Evolutionary conservation across 768 basidiomycete genomes (phyloP).

Genomic region (Hericium alpestre): DNA sequence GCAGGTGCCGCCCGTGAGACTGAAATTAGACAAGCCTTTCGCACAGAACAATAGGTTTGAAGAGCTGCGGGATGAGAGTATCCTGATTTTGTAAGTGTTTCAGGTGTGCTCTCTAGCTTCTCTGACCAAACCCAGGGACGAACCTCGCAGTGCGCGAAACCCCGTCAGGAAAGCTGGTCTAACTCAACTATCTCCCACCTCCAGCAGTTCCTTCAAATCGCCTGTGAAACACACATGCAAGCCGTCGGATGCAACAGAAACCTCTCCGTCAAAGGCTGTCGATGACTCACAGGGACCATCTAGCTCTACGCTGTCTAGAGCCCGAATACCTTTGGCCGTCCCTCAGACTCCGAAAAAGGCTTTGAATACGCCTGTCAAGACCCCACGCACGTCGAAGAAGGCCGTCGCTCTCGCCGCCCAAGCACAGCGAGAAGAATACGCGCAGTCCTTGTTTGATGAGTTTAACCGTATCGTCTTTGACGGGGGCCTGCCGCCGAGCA

Average conservation of each 20-base stretch:
- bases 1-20: not conserved
- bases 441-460: slow-evolving; percentile 11
- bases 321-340: not conserved
- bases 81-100: not conserved
- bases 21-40: not conserved
- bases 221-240: no score
- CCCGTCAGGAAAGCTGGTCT: not conserved
- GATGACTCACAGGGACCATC: not conserved
- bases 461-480: slow-evolving; percentile 10
- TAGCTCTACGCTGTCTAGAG: not conserved
- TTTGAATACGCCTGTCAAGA: slow-evolving; percentile 3
- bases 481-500: slow-evolving; percentile 6
- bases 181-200: no score
- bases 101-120: not conserved
- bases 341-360: not conserved
- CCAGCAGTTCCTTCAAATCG: no score
- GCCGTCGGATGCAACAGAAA: no score
- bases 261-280: not conserved
- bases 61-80: not conserved
- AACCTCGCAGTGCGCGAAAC: not conserved
- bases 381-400: slow-evolving; percentile 12
- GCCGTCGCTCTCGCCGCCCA: slow-evolving; percentile 8
- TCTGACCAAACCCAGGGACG: not conserved
- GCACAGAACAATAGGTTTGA: not conserved
- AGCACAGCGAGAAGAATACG: slow-evolving; percentile 9